Conservation (phyloP, 331 rosid species). For the Prunus yedoensis region DNA sequence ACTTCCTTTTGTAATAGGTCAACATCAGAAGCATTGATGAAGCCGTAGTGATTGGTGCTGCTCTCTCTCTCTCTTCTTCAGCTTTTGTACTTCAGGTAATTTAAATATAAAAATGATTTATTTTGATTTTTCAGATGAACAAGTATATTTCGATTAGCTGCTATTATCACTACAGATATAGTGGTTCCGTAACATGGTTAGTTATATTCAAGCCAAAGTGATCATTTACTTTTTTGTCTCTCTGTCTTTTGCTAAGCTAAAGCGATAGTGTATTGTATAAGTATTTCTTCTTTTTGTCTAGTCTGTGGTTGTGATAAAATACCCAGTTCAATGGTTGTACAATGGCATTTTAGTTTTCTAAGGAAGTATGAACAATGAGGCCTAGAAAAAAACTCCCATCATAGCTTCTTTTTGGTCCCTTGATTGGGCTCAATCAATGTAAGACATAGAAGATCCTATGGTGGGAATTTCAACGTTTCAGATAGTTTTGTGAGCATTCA, state of each 20-base stretch:
- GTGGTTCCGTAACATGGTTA: background rate
- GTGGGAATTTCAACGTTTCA: background rate
- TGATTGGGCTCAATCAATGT: background rate
- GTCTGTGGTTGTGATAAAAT: background rate
- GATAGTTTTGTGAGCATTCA: background rate
- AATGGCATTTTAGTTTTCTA: background rate
- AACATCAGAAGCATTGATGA: slow-evolving; percentile 97
- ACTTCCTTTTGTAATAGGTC: slow-evolving; percentile 46
- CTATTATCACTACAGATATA: background rate
- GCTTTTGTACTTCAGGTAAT: slow-evolving; percentile 98
- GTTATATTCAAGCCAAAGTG: background rate
- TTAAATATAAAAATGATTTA: background rate
- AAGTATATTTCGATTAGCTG: slow-evolving; percentile 13
- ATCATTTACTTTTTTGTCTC: background rate
- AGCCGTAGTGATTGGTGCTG: slow-evolving; percentile 98
- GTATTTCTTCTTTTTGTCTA: background rate
- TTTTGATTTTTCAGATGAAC: background rate
- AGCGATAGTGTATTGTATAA: background rate
- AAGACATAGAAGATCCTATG: background rate
- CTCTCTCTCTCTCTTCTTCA: slow-evolving; percentile 95
- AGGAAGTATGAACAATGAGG: background rate
- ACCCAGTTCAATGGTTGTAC: background rate
- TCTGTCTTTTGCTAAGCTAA: background rate
- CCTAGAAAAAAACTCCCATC: background rate
- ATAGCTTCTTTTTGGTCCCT: background rate